These are phyloP conservation scores for Debaryomyces nepalensis DNA, from an alignment of 1,139 yeast genomes.

Conservation along the genomic window DNA sequence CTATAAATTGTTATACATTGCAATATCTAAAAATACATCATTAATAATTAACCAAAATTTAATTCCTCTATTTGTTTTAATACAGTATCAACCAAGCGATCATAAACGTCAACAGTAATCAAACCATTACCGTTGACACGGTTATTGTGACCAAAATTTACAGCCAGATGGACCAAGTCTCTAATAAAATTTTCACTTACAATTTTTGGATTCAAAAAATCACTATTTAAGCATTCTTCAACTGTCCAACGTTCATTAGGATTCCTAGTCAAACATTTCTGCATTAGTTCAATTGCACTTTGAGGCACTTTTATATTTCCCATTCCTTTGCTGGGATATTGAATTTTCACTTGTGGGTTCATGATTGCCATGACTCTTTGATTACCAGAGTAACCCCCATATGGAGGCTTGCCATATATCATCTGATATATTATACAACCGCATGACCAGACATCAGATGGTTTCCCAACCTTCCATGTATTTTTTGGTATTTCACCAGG, in stretches of 20 bases:
- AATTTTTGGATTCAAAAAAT: constrained; percentile 74
- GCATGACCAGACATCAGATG: constrained; percentile 97
- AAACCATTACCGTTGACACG: constrained; percentile 39
- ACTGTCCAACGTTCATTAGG: constrained; percentile 73
- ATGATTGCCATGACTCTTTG: constrained; percentile 84
- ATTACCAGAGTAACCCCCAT: constrained; percentile 78
- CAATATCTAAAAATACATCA: constrained; percentile 6
- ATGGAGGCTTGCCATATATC: constrained; percentile 93
- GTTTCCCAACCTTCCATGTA: constrained; percentile 90
- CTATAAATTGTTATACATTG: constrained; percentile 5
- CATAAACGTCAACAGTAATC: constrained; percentile 45
- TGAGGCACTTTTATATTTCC: constrained; percentile 70
- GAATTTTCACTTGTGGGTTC: constrained; percentile 82
- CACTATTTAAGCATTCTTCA: constrained; percentile 56
- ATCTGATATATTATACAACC: constrained; percentile 96
- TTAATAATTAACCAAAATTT: constrained; percentile 33
- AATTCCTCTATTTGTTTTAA: constrained; percentile 45
- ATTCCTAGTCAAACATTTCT: constrained; percentile 72
- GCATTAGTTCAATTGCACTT: constrained; percentile 72
- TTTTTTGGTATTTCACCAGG: constrained; percentile 28
- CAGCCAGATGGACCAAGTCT: constrained; percentile 77
- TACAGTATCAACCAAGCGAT: constrained; percentile 45
- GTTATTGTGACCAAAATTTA: constrained; percentile 62
- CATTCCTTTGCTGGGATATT: constrained; percentile 64
- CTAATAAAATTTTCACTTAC: constrained; percentile 70